Evolutionary conservation across 1,139 yeast species (phyloP), one percentile per base, ranked within the genome.

Genomic region (Kurtzmaniella natalensis): DNA sequence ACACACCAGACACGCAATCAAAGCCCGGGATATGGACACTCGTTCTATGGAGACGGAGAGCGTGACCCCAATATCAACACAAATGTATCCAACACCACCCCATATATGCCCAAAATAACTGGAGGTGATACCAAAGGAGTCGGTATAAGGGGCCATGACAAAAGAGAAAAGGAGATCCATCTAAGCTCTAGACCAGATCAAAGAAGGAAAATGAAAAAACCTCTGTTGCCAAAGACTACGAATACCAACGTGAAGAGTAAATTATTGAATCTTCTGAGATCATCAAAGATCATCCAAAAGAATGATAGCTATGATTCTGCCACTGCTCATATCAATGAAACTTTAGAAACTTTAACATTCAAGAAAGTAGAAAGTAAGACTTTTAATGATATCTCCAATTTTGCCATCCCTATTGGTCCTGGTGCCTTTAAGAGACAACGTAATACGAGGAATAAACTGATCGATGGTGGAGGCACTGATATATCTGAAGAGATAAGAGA

Each of bases 211-310:
- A 49, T 33, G 39, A 51, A 31, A 10, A 28, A 28, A 14, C 16
- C 32, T 10, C 29, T 24, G 16, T 16, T 23, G 7, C 26, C 18
- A 7, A 26, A 17, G 20, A 30, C 35, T 8, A 26, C 36, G 9
- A 35, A 32, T 10, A 24, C 31, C n/a, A 39, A 39, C 18, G 60
- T 59, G 6, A 59, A 59, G 43, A 52, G 46, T 30, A 59, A 59
- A 35, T 36, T 60, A 14, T 44, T 60, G 7, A 60, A 60, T 35
- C 41, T 60, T n/a, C 65, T 57, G 30, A 57, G 56, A 36, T 56
- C 59, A 2, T 32, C 38, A 10, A 35, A 35, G 24, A 15, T 27
- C 9, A 17, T 18, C 7, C 16, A 16, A 7, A 26, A 18, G 9
- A 15, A 24, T 13, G 25, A 26, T 20, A 8, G 18, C 15, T 27